These are phyloP conservation scores for Oryza rufipogon DNA, from an alignment of 176 grass and related monocot species.

Conservation along the genomic window DNA sequence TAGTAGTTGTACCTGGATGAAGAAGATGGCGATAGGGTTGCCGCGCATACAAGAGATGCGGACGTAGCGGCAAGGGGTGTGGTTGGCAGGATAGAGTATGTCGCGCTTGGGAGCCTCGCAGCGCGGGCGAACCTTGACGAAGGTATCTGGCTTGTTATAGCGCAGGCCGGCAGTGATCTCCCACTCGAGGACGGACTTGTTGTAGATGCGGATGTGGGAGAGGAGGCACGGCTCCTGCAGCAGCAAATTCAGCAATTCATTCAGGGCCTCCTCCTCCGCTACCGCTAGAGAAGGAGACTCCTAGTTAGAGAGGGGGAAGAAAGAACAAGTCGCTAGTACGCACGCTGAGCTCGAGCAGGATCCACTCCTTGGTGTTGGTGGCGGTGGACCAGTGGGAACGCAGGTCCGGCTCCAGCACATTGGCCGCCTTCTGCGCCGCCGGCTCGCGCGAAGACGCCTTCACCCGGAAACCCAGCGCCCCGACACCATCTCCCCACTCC, in stretches of 20 bases:
- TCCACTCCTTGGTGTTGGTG: conserved; percentile 96
- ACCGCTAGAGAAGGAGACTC: too few species aligned
- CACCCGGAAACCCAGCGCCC: conserved; percentile 66
- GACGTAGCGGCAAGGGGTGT: conserved; percentile 89
- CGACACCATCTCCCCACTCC: conserved; percentile 67
- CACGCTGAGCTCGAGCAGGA: conserved; percentile 90
- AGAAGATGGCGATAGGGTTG: conserved; percentile 94
- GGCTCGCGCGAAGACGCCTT: conserved; percentile 87
- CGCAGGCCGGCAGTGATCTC: conserved; percentile 85
- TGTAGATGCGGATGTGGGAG: conserved; percentile 89
- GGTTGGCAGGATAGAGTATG: conserved; percentile 76
- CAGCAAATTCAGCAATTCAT: too few species aligned
- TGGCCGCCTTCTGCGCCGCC: conserved; percentile 71
- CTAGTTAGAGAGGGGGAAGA: too few species aligned
- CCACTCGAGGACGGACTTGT: conserved; percentile 97
- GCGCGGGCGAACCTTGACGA: conserved; percentile 72
- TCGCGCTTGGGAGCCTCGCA: conserved; percentile 89
- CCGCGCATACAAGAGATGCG: conserved; percentile 88
- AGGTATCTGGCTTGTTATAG: conserved; percentile 95
- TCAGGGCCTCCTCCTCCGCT: too few species aligned
- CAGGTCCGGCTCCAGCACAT: conserved; percentile 81
- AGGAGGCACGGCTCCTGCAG: conserved; percentile 82
- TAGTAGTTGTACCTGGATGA: conserved; percentile 56
- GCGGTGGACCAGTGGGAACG: conserved; percentile 90
- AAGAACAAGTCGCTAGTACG: too few species aligned